Conservation (phyloP, 176 grass and related monocot genomes). For the Phoenix dactylifera region DNA sequence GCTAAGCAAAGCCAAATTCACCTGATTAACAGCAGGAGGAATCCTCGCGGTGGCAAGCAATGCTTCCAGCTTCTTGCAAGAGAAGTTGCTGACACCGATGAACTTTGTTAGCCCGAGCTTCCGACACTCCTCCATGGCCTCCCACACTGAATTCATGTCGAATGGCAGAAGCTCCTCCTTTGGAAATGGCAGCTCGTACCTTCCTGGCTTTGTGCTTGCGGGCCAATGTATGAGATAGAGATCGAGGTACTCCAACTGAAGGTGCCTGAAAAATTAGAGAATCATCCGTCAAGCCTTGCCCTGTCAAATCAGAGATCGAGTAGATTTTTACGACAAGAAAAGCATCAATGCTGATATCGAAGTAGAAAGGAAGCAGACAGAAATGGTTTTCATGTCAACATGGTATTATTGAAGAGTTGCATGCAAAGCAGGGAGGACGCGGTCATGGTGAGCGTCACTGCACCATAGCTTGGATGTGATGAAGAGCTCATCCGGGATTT, state of each 20-base stretch:
- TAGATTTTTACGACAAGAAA: no score
- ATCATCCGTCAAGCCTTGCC: no score
- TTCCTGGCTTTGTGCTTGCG: no score
- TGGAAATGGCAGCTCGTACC: slow-evolving; percentile 16
- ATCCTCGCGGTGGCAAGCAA: slow-evolving; percentile 34
- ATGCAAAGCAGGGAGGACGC: slow-evolving; percentile 41
- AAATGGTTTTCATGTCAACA: no score
- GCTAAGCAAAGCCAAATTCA: not conserved
- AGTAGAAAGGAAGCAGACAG: no score
- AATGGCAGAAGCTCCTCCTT: slow-evolving; percentile 31
- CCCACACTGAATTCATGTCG: slow-evolving; percentile 41
- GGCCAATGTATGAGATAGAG: no score
- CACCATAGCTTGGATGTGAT: slow-evolving; percentile 73
- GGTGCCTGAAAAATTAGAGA: no score
- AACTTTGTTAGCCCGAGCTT: slow-evolving; percentile 37
- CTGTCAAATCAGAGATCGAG: no score
- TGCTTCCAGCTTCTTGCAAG: slow-evolving; percentile 37
- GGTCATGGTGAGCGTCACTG: slow-evolving; percentile 36
- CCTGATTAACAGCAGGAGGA: slow-evolving; percentile 47
- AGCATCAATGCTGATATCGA: no score
- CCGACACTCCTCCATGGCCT: slow-evolving; percentile 62
- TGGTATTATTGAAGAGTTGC: slow-evolving; percentile 27
- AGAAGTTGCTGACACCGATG: slow-evolving; percentile 57
- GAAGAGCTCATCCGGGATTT: slow-evolving; percentile 46
- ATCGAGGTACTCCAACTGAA: no score